A percentile compares a stretch with the other conserved stretches of the same genome.
phyloP scores from a whole-genome alignment of 2,329 filamentous ascomycete genomes.

The Colletotrichum sp. region DNA sequence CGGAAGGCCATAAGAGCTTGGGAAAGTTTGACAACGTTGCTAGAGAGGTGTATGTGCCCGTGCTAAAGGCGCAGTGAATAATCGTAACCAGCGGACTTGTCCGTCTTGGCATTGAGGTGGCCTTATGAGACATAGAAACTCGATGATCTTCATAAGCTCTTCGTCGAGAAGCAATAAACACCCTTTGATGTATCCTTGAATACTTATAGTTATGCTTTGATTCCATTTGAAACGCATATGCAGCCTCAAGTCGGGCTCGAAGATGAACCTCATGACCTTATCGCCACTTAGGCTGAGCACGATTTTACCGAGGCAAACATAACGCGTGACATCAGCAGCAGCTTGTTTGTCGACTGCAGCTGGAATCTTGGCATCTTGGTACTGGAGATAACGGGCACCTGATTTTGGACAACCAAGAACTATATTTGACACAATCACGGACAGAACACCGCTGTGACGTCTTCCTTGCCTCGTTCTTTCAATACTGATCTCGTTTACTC shows the following conservation, averaged over 20 bases:
- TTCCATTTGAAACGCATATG: not conserved
- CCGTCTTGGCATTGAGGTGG: not conserved
- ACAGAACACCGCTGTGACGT: not conserved
- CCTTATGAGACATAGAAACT: not conserved
- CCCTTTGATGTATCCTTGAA: not conserved
- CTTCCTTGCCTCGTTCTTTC: not conserved
- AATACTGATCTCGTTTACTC: not conserved
- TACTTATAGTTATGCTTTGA: not conserved
- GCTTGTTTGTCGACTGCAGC: not conserved
- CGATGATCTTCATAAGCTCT: not conserved
- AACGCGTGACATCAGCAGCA: not conserved
- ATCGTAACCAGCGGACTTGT: not conserved
- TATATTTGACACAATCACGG: not conserved
- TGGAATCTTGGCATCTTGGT: not conserved
- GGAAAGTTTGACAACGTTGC: not conserved
- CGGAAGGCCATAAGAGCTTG: not conserved
- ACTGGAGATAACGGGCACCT: not conserved
- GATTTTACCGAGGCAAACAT: not conserved
- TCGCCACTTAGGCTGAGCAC: not conserved
- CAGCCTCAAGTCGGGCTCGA: not conserved
- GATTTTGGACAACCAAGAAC: not conserved
- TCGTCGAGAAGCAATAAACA: not conserved
- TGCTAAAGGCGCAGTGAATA: not conserved
- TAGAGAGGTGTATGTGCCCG: not conserved
- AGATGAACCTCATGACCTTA: not conserved